These are phyloP conservation scores for Diaporthe vaccinii DNA, from an alignment of 2,329 filamentous ascomycete genomes.

Conservation along the genomic window DNA sequence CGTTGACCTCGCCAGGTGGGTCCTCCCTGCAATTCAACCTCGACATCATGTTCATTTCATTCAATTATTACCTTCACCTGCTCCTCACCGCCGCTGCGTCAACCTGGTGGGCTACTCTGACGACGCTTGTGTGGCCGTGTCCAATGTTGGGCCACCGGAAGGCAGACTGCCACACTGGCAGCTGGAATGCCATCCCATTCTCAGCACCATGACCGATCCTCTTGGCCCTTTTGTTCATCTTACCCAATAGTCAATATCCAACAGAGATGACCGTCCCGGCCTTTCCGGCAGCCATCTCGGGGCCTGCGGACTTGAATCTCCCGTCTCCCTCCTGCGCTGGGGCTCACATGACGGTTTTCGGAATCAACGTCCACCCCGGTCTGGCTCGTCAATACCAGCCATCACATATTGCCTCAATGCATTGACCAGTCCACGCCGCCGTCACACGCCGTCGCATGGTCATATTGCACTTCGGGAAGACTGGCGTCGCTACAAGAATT, in stretches of 20 bases:
- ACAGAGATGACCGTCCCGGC: conserved; percentile 9
- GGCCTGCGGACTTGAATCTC: conserved; percentile 6
- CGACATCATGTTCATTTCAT: conserved; percentile 28
- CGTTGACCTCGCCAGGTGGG: conserved; percentile 22
- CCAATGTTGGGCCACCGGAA: not conserved
- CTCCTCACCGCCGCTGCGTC: conserved; percentile 21
- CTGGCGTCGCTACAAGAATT: not conserved
- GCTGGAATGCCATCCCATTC: conserved; percentile 8
- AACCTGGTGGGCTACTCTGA: not conserved
- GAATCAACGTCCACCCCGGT: conserved; percentile 12
- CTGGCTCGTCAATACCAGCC: conserved; percentile 14
- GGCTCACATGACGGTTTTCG: conserved; percentile 14
- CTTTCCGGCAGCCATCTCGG: conserved; percentile 27
- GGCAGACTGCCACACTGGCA: not conserved
- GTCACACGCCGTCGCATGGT: conserved; percentile 12
- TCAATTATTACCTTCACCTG: not conserved
- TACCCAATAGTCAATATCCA: not conserved
- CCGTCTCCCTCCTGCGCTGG: not conserved
- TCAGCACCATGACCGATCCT: conserved; percentile 5
- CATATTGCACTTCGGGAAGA: not conserved
- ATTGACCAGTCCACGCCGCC: conserved; percentile 22
- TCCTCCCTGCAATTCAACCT: conserved; percentile 19
- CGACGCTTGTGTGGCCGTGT: not conserved
- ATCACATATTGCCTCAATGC: conserved; percentile 16
- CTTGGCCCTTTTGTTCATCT: conserved; percentile 28